Percentiles rank a stretch among this genome's conserved stretches.
phyloP scores from a whole-genome alignment of 2,329 filamentous ascomycete genomes.

The Trichoderma semiorbis region DNA sequence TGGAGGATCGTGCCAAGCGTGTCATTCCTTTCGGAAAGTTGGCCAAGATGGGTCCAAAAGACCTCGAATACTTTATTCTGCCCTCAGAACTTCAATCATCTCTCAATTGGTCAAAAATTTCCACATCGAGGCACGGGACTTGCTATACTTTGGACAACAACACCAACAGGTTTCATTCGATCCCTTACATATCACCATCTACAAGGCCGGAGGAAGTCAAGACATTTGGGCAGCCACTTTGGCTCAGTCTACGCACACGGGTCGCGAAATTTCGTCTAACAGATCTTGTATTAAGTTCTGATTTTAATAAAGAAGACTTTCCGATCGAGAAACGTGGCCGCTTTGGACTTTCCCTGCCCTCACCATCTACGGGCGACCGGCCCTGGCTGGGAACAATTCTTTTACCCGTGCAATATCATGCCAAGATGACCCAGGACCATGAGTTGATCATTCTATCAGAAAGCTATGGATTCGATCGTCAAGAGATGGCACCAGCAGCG shows the following conservation, averaged over 20 bases:
- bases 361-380: not conserved
- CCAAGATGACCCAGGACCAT: slow-evolving; percentile 2
- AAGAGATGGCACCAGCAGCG: not conserved
- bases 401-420: slow-evolving; percentile 3
- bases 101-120: not conserved
- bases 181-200: not conserved
- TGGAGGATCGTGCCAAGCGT: not conserved
- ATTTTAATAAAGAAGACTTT: not conserved
- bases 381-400: slow-evolving; percentile 12
- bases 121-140: not conserved
- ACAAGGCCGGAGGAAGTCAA: not conserved
- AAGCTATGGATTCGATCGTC: slow-evolving; percentile 10
- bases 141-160: not conserved
- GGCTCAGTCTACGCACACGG: not conserved
- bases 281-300: not conserved
- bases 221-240: not conserved
- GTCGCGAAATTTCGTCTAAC: not conserved
- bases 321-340: slow-evolving; percentile 2
- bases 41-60: not conserved
- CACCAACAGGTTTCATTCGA: not conserved
- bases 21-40: not conserved
- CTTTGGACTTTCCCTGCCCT: slow-evolving; percentile 4
- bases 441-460: slow-evolving; percentile 12
- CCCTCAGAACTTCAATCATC: not conserved
- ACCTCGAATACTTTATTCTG: not conserved